Percentiles rank a stretch among this genome's conserved stretches.
These are phyloP conservation scores for Neurospora intermedia DNA, from an alignment of 495 filamentous ascomycete genomes.

Conservation along the genomic window DNA sequence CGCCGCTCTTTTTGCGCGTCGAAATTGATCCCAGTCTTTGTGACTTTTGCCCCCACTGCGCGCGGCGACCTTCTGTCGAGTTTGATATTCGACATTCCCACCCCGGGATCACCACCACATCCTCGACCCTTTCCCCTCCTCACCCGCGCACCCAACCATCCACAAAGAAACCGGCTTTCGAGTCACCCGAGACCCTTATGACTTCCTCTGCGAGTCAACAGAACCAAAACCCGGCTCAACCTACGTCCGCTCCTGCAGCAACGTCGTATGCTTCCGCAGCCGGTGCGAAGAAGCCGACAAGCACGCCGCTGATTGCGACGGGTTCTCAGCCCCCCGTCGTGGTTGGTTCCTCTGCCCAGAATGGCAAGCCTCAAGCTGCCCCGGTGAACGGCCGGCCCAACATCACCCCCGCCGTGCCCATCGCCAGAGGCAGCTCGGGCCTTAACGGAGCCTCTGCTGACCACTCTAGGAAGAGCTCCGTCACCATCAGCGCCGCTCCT, in stretches of 20 bases:
- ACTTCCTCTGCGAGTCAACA: constrained; percentile 42
- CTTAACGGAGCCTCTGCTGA: constrained; percentile 47
- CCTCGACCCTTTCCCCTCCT: constrained; percentile 3
- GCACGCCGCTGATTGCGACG: constrained; percentile 57
- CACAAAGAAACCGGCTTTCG: constrained; percentile 21
- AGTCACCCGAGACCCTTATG: constrained; percentile 33
- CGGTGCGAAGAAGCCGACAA: constrained; percentile 63
- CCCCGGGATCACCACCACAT: constrained; percentile 5
- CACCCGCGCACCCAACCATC: constrained; percentile 8
- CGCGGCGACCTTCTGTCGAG: constrained; percentile 14
- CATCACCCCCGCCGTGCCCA: constrained; percentile 62
- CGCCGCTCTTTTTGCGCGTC: constrained; percentile 3
- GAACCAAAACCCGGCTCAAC: constrained; percentile 43
- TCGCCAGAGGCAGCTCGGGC: constrained; percentile 54
- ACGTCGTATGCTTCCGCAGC: constrained; percentile 63
- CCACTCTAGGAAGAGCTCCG: constrained; percentile 73
- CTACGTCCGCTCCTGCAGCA: constrained; percentile 49
- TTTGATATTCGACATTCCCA: constrained; percentile 24
- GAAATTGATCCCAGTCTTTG: background rate
- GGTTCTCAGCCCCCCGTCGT: constrained; percentile 54
- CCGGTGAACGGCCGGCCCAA: constrained; percentile 73
- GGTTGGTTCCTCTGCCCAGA: constrained; percentile 64
- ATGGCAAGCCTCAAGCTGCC: constrained; percentile 72
- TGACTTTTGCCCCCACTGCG: constrained; percentile 2
- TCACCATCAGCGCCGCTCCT: constrained; percentile 76